Evolutionary conservation across 2,329 filamentous ascomycete species (phyloP).

Genomic region (Malbranchea cinnamomea): DNA sequence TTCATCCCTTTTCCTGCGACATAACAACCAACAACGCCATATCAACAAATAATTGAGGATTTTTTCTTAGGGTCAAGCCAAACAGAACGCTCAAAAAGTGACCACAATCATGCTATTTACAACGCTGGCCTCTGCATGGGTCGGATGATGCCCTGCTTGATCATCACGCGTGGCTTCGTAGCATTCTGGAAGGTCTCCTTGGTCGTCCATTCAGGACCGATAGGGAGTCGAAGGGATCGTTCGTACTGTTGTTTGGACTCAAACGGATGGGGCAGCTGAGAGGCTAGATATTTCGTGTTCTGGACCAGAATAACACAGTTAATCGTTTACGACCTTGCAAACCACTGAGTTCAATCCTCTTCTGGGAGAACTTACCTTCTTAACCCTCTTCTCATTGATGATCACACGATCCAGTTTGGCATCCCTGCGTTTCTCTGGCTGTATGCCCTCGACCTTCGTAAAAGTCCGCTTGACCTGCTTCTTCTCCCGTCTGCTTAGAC

Average conservation of each 20-base stretch:
- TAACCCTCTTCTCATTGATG: slow-evolving; percentile 77
- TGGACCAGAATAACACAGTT: slow-evolving; percentile 21
- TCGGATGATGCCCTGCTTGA: slow-evolving; percentile 81
- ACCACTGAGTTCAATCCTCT: too few species aligned
- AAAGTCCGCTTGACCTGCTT: slow-evolving; percentile 39
- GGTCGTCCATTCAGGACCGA: slow-evolving; percentile 93
- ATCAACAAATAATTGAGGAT: background rate
- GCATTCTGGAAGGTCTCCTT: slow-evolving; percentile 83
- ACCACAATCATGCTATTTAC: slow-evolving; percentile 15
- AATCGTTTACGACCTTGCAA: slow-evolving; percentile 1
- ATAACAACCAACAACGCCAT: background rate
- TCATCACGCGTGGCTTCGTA: slow-evolving; percentile 74
- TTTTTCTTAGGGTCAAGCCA: background rate
- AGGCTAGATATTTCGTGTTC: slow-evolving; percentile 78
- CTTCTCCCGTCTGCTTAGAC: slow-evolving; percentile 56
- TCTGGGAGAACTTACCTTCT: slow-evolving; percentile 76
- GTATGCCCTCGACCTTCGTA: slow-evolving; percentile 48
- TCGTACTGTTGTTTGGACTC: slow-evolving; percentile 84
- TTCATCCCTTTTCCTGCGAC: background rate
- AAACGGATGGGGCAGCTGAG: slow-evolving; percentile 73
- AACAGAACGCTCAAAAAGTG: background rate
- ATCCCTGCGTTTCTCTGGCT: slow-evolving; percentile 64
- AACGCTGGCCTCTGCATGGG: slow-evolving; percentile 67
- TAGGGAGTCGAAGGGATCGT: slow-evolving; percentile 65
- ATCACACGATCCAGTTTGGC: slow-evolving; percentile 72